Base-by-base conservation (phyloP, 163 green algal genomes). In the Scenedesmus sp. region DNA sequence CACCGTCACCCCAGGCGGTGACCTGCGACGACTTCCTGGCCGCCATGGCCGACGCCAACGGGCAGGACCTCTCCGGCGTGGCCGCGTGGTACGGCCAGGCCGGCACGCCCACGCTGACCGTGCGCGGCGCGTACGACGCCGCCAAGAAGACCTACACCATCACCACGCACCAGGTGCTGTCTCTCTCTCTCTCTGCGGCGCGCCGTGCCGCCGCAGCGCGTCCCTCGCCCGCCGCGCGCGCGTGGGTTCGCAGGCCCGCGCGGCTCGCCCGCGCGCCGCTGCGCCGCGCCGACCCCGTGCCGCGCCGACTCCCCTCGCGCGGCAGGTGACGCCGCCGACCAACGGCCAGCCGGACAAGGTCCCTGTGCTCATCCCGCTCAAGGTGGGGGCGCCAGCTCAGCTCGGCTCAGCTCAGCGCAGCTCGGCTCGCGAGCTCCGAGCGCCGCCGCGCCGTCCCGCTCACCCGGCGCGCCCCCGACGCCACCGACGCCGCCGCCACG, bases 21-120 rank as follows among this genome's bases (percentile, higher is more conserved):
- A 99, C 96, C 0, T 98, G 94, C 77, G 96, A 99, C 75, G 96
- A 99, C 86, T 99, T 99, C 82, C 81, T 94, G 39, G 87, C 87
- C 0, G 96, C 97, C 57, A 99, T 99, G 96, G 89, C 89, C 3
- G 94, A 99, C 77, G 96, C 96, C 39, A 99, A 98, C 78, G 83
- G 79, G 31, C 85, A 84, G n/a, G 91, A 97, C 70, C 85, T 97
- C 36, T 75, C 33, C 15, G 58, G 54, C 2, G 53, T 93, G 11
- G 70, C 44, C 26, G 81, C 56, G 77, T 73, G 92, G 94, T 98
- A 97, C 83, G 48, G 53, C 58, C 94, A 98, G 86, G 93, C 93
- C 2, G 94, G 96, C 63, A 99, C 96, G 0, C 96, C 96, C 14
- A 65, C 75, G n/a, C 65, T 99, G 28, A 90, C 79, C 0, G 88